Base-by-base conservation (phyloP, 2,329 filamentous ascomycete genomes). In the Fusarium mexicanum region DNA sequence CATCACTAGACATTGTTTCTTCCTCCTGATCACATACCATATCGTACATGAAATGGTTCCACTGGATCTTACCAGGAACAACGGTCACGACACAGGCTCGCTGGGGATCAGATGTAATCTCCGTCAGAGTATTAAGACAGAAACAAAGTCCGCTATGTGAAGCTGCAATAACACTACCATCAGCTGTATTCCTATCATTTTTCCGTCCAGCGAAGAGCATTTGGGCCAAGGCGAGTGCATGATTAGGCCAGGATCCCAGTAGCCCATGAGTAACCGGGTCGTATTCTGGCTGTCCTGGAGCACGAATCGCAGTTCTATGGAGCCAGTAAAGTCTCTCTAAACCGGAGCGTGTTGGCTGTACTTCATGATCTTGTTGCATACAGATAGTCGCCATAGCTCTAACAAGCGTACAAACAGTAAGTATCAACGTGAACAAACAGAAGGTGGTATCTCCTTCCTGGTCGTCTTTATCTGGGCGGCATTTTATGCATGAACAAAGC, bases 401-500 rank as follows among this genome's bases (percentile, higher is more conserved):
- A 0, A 57, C 3, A 7, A 43, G 22, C 0, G 8, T 16, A 14
- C 20, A 43, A 0, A 33, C 20, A 2, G 53, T 57, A 3, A 0
- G 11, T 8, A 43, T 16, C 1, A 57, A 1, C 4, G 0, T 0
- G 0, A 11, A 20, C 0, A 57, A 2, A 5, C 53, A 57, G 22
- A 57, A 55, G 1, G 6, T 1, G 2, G 0, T 16, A 3, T 26
- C 12, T 4, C 4, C 12, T 14, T 0, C 6, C 8, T 17, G 16
- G 8, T 0, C 5, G 3, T 1, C 1, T 5, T 0, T 4, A 24
- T 17, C 4, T 5, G 18, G 2, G 18, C 37, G 4, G 10, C 51
- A 40, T 0, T 0, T 7, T 0, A 0, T 2, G 8, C 53, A 44
- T 8, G 11, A 12, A 2, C 38, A 57, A 16, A 33, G 0, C 0